Evolutionary conservation across 129 eudicot genomes (phyloP), one percentile per base, ranked within the genome.

Genomic region (Artemisia argyi): DNA sequence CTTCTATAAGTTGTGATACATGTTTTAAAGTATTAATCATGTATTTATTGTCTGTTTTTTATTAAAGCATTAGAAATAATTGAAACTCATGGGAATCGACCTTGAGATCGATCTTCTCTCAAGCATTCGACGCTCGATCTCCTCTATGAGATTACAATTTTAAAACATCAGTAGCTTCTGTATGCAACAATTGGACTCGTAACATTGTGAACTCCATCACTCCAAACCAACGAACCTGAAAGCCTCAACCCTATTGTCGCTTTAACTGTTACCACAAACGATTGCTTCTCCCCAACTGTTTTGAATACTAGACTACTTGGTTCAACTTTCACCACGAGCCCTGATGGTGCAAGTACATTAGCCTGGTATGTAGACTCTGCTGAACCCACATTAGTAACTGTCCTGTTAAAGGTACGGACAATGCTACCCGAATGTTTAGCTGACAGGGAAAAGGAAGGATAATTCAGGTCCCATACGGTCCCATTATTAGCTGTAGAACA

Each of bases 211-310:
- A 67, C 74, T 46, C 85, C 91, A 76, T 88, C 91, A 56, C 72
- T 73, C 96, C 96, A 88, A 69, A 83, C 82, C 74, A 90, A 66
- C 32, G 84, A 79, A 11, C 81, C 91, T 13, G 89, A 87, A 58
- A 69, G 18, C 42, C 61, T 5, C 4, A n/a, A 56, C 26, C 56
- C 73, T 9, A 81, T 20, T 4, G 69, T 59, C n/a, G 79, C 88
- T 11, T 26, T 60, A 52, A 87, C 81, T 1, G 86, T 82, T 20
- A 87, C 91, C 9, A 57, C 68, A 60, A 80, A 85, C 7, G 84
- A 61, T 26, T 59, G 84, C 28, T 54, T 81, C 79, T 84, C 77
- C 0, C 86, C 88, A 1, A 73, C 14, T 2, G 69, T 24, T 46
- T 66, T 58, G 69, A 87, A 87, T 8, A 79, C 42, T 7, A 87